A percentile compares a stretch with the other conserved stretches of the same genome.
These are phyloP conservation scores for Paralagenidium karlingii DNA, from an alignment of 352 stramenopile species.

Conservation along the genomic window DNA sequence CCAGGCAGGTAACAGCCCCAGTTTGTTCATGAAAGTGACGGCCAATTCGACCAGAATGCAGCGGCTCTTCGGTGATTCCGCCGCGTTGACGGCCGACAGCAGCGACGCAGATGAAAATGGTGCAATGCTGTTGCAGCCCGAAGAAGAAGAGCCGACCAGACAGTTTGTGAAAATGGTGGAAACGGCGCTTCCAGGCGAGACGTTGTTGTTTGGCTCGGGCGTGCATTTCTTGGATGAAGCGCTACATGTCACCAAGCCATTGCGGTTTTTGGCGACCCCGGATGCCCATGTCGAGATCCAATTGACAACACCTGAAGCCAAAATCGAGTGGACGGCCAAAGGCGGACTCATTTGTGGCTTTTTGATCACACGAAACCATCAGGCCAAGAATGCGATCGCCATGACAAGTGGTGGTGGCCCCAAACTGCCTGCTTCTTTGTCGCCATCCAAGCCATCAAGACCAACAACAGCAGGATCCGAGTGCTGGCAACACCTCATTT, in stretches of 20 bases:
- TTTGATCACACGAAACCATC: constrained; percentile 28
- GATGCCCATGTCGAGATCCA: constrained; percentile 59
- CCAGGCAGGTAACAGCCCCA: constrained; percentile 19
- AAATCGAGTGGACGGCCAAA: constrained; percentile 39
- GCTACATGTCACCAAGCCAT: constrained; percentile 27
- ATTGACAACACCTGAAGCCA: constrained; percentile 29
- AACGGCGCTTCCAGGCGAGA: constrained; percentile 19
- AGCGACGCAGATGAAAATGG: constrained; percentile 11
- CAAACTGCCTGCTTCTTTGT: background rate
- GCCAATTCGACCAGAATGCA: no score
- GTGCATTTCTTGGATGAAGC: constrained; percentile 41
- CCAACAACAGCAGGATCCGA: background rate
- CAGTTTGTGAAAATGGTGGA: no score
- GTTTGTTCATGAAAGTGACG: constrained; percentile 32
- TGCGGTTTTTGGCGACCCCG: constrained; percentile 31
- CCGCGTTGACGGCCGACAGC: no score
- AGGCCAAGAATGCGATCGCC: constrained; percentile 1
- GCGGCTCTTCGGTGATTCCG: no score
- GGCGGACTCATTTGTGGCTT: constrained; percentile 55
- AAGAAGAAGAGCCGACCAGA: no score
- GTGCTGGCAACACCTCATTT: constrained; percentile 55
- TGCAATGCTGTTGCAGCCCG: constrained; percentile 7
- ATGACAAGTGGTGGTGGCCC: background rate
- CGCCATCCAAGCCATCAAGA: background rate
- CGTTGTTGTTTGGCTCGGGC: constrained; percentile 48